Conservation (phyloP, 768 basidiomycete genomes). For the Tephrocybe sp. region DNA sequence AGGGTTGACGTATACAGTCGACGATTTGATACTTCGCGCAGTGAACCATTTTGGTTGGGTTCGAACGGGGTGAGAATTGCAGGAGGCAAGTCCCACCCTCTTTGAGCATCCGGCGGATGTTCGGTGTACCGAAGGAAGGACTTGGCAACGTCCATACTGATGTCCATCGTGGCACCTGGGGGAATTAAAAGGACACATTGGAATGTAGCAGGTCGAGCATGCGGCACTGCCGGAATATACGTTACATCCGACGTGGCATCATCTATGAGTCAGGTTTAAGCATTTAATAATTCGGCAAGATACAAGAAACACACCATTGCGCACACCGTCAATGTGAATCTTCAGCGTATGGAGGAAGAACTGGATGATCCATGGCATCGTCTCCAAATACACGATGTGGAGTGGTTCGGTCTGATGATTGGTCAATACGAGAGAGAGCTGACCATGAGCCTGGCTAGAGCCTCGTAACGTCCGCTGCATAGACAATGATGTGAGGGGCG, state of each 20-base stretch:
- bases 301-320: conserved; percentile 42
- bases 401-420: conserved; percentile 53
- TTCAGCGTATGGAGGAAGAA: conserved; percentile 82
- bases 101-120: conserved; percentile 92
- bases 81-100: conserved; percentile 92
- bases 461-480: conserved; percentile 73
- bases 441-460: conserved; percentile 73
- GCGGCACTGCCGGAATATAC: conserved; percentile 68
- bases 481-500: conserved; percentile 51
- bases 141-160: conserved; percentile 77
- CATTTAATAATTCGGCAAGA: background rate
- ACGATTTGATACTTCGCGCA: conserved; percentile 14
- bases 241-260: conserved; percentile 62
- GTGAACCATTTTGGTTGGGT: conserved; percentile 17
- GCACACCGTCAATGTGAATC: conserved; percentile 44
- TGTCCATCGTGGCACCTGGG: conserved; percentile 55
- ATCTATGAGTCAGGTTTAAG: conserved; percentile 36
- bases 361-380: conserved; percentile 91
- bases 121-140: conserved; percentile 92
- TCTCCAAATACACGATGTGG: conserved; percentile 77
- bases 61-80: conserved; percentile 65
- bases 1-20: conserved; percentile 80
- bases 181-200: conserved; percentile 75
- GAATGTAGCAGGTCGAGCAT: conserved; percentile 75
- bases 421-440: conserved; percentile 62